A percentile compares a stretch with the other conserved stretches of the same genome.
phyloP scores from a whole-genome alignment of 2,329 filamentous ascomycete genomes.

The Epichloe typhina region DNA sequence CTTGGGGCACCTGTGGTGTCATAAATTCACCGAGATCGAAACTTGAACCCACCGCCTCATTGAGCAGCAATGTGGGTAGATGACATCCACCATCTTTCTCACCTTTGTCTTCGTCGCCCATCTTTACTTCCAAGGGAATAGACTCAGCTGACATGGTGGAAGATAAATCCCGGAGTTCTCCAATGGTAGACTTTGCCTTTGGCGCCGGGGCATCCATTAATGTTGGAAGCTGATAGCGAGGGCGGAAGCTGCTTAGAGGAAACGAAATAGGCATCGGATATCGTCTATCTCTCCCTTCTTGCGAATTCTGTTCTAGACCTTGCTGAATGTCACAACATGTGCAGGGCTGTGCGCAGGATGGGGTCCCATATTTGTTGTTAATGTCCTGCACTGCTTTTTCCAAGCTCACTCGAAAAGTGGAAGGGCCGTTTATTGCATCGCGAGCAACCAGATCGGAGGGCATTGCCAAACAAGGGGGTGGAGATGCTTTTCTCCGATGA shows the following conservation, averaged over 20 bases:
- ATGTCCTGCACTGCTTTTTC: constrained; percentile 19
- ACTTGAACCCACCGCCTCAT: constrained; percentile 6
- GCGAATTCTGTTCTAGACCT: background rate
- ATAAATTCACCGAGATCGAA: constrained; percentile 3
- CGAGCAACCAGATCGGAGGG: constrained; percentile 14
- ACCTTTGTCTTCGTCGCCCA: background rate
- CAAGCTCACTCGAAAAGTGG: constrained; percentile 16
- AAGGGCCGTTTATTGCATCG: constrained; percentile 9
- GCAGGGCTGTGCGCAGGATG: constrained; percentile 3
- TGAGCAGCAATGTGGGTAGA: constrained; percentile 6
- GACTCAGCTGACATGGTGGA: constrained; percentile 1
- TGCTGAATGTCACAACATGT: background rate
- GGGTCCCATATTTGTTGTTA: constrained; percentile 14
- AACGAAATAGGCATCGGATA: background rate
- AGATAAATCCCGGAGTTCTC: constrained; percentile 7
- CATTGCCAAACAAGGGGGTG: constrained; percentile 18
- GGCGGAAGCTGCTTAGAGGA: constrained; percentile 7
- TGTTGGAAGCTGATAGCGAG: constrained; percentile 8
- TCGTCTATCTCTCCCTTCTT: background rate
- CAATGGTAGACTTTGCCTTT: constrained; percentile 5
- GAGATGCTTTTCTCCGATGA: constrained; percentile 2
- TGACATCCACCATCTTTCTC: background rate
- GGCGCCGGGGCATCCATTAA: constrained; percentile 6
- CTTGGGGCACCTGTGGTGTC: background rate
- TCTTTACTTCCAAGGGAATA: background rate